phyloP scores from a whole-genome alignment of 257 asterid species.

The Craterostigma plantagineum region DNA sequence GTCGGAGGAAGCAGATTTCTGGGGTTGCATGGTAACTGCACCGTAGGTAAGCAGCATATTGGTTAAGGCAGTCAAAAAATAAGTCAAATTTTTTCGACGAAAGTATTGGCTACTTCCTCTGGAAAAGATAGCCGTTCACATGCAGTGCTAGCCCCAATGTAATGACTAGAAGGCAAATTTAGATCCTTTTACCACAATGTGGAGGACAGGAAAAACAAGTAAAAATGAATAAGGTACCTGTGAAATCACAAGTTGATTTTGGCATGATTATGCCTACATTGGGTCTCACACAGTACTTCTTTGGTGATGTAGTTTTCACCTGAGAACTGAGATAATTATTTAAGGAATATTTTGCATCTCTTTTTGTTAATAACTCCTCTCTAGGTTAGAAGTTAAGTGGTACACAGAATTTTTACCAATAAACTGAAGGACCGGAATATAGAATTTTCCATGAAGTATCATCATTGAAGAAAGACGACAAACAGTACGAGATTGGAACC shows the following conservation, averaged over 20 bases:
- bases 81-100: no score
- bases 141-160: no score
- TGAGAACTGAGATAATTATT: constrained; percentile 34
- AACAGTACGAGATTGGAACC: constrained; percentile 10
- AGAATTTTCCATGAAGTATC: constrained; percentile 1
- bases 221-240: constrained; percentile 27
- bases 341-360: no score
- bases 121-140: no score
- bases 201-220: not conserved
- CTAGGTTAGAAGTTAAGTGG: constrained; percentile 2
- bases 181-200: not conserved
- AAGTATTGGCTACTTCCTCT: no score
- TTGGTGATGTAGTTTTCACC: constrained; percentile 93
- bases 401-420: constrained; percentile 2
- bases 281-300: constrained; percentile 78
- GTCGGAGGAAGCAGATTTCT: constrained; percentile 41
- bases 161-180: not conserved
- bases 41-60: constrained; percentile 10
- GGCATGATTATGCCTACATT: constrained; percentile 79
- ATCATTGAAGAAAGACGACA: constrained; percentile 3
- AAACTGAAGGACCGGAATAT: not conserved
- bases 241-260: constrained; percentile 46
- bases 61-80: no score
- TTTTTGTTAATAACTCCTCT: no score
- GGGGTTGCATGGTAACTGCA: constrained; percentile 86